These are phyloP conservation scores for Penicillium coffeae DNA, from an alignment of 495 filamentous ascomycete genomes.

Conservation along the genomic window DNA sequence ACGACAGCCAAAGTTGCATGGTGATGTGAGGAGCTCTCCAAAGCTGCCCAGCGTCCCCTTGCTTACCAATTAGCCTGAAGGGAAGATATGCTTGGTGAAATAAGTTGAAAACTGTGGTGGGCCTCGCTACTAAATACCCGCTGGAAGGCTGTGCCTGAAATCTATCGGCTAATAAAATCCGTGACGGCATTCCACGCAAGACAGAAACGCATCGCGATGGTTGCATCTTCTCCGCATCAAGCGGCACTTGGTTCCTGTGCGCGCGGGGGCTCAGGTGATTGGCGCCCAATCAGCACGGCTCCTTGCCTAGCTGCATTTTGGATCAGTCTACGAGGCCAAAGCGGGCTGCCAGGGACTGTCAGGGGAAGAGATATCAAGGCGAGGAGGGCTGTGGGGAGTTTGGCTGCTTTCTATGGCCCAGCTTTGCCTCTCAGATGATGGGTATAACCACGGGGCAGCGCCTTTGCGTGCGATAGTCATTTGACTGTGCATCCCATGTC, in stretches of 20 bases:
- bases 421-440: no score
- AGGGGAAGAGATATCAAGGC: background rate
- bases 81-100: background rate
- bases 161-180: background rate
- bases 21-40: no score
- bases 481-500: no score
- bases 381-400: no score
- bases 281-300: slow-evolving; percentile 9
- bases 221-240: slow-evolving; percentile 8
- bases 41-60: background rate
- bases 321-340: background rate
- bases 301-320: background rate
- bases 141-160: background rate
- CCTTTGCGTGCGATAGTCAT: no score
- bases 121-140: background rate
- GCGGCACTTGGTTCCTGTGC: background rate
- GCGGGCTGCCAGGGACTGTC: background rate
- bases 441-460: no score
- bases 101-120: background rate
- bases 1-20: slow-evolving; percentile 4
- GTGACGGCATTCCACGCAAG: background rate
- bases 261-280: slow-evolving; percentile 6
- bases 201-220: background rate
- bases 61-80: background rate
- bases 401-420: no score